Evolutionary conservation across 1,284 basidiomycete genomes (phyloP), one percentile per base, ranked within the genome.

Genomic region (Grifola frondosa): DNA sequence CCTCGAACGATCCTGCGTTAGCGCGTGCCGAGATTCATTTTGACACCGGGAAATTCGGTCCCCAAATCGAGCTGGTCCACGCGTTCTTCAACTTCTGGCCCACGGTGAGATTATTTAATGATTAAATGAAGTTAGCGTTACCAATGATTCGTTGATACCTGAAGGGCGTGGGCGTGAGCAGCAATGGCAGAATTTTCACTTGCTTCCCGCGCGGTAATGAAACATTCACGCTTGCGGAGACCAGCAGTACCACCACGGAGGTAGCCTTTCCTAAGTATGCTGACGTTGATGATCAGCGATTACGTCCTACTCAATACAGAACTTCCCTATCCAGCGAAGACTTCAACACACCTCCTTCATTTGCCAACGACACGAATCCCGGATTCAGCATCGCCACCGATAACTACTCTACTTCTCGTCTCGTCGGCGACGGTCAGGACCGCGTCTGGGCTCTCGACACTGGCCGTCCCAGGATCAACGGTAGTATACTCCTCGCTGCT

Each of bases 361-460:
- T 56, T 33, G 40, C 31, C 0, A 56, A 56, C 42, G 33, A 34
- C 20, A 46, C 41, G 11, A 56, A 51, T 34, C 48, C 56, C 1
- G 47, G 42, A 1, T 53, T 49, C 44, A 53, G 56, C 35, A 42
- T 55, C 30, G 51, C 46, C n/a, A 58, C 60, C 3, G 44, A 55
- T 2, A 61, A 63, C 41, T 53, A 57, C 36, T 53, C 61, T 12
- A 61, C 62, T 42, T 53, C 57, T 6, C n/a, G n/a, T n/a, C 60
- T 56, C 11, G 53, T 63, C 9, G 49, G 60, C 13, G 62, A 64
- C 42, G 56, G 57, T 3, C 38, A 46, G 39, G 60, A 62, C 9
- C 57, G 63, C 2, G 51, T 65, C 10, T 65, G 63, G 63, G 58
- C 57, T 2, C 45, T 65, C 5, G 63, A 63, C 43, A 59, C 54